phyloP scores from a whole-genome alignment of 1,284 basidiomycete genomes.

The Dichomitus squalens region DNA sequence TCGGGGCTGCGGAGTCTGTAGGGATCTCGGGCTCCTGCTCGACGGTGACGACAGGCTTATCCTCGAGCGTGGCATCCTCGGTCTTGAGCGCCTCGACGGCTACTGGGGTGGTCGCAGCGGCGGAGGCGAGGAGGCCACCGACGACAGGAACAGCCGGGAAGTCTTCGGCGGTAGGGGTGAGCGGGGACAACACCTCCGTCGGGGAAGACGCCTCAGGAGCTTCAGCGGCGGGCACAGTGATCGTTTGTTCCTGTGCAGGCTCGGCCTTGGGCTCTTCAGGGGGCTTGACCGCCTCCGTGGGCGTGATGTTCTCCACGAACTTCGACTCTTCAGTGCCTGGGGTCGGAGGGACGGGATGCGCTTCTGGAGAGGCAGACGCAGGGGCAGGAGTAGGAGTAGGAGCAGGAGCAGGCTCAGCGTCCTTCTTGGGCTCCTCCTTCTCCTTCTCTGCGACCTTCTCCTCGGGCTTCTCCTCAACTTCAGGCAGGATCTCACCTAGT shows the following conservation, averaged over 20 bases:
- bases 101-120: conserved; percentile 7
- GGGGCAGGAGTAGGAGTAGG: not conserved
- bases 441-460: conserved; percentile 24
- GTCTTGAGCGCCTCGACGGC: conserved; percentile 27
- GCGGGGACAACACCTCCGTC: conserved; percentile 12
- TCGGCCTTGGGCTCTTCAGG: conserved; percentile 10
- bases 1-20: not conserved
- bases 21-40: not conserved
- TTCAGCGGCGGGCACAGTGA: conserved; percentile 18
- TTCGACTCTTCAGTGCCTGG: conserved; percentile 7
- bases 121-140: conserved; percentile 17
- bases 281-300: no score
- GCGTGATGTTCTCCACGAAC: conserved; percentile 6
- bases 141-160: conserved; percentile 34
- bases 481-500: conserved; percentile 62
- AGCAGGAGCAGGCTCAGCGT: not conserved
- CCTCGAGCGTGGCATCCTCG: conserved; percentile 24
- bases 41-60: conserved; percentile 24
- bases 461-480: conserved; percentile 44
- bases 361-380: conserved; percentile 25
- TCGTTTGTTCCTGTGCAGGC: not conserved
- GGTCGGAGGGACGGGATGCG: not conserved
- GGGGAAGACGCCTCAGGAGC: conserved; percentile 15
- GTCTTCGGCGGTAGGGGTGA: conserved; percentile 23
- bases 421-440: conserved; percentile 23